Evolutionary conservation across 345 rosid genomes (phyloP).

Genomic region (Melaleuca quinquenervia): DNA sequence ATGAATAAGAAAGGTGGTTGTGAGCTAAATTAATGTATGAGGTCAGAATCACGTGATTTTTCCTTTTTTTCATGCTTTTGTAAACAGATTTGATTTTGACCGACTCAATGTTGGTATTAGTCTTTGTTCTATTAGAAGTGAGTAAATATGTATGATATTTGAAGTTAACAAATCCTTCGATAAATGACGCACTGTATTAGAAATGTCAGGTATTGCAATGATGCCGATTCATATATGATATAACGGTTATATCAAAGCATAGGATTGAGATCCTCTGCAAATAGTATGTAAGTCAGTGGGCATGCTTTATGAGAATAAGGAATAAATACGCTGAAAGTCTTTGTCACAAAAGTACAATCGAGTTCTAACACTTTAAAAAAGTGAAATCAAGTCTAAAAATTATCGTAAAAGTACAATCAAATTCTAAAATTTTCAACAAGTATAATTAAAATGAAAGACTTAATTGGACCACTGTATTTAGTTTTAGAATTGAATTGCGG

Average conservation of each 20-base stretch:
- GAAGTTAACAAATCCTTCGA: not conserved
- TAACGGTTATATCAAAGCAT: not conserved
- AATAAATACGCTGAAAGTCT: too few relatives aligned
- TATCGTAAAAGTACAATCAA: too few relatives aligned
- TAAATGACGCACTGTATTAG: not conserved
- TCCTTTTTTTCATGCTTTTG: not conserved
- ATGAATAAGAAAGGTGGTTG: not conserved
- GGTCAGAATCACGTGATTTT: not conserved
- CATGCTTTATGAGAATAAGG: not conserved
- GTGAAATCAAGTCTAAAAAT: too few relatives aligned
- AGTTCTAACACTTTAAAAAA: too few relatives aligned
- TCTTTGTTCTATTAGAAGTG: too few relatives aligned
- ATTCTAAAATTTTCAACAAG: too few relatives aligned
- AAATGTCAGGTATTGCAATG: not conserved
- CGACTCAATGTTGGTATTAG: too few relatives aligned
- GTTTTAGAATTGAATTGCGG: too few relatives aligned
- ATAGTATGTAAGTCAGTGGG: not conserved
- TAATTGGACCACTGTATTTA: too few relatives aligned
- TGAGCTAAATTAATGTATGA: not conserved
- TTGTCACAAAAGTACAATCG: too few relatives aligned
- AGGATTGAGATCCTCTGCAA: not conserved
- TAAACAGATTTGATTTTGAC: too few relatives aligned
- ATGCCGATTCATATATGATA: not conserved
- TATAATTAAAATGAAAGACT: too few relatives aligned
- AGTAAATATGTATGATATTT: not conserved